Conservation (phyloP, 2,329 filamentous ascomycete species). For the Monilinia polystroma region DNA sequence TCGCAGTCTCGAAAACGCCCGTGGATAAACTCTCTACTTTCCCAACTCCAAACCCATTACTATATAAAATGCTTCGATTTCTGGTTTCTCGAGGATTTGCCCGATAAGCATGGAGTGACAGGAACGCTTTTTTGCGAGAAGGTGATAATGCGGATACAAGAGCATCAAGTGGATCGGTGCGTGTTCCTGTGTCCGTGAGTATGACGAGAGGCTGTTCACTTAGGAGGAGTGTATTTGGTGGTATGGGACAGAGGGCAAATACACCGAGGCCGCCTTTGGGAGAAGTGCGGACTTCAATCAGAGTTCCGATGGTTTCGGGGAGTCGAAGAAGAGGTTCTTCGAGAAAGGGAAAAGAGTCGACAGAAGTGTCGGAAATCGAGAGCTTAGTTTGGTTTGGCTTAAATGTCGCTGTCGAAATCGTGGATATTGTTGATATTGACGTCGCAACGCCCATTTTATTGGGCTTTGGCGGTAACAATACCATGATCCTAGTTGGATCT, state of each 20-base stretch:
- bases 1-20: constrained; percentile 32
- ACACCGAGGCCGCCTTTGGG: constrained; percentile 32
- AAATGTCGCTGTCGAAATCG: background rate
- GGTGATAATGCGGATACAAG: constrained; percentile 28
- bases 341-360: constrained; percentile 6
- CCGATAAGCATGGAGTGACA: constrained; percentile 27
- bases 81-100: constrained; percentile 26
- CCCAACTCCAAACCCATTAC: constrained; percentile 32
- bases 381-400: background rate
- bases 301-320: constrained; percentile 31
- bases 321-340: constrained; percentile 25
- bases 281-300: constrained; percentile 29
- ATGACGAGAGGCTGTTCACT: constrained; percentile 32
- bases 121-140: constrained; percentile 22
- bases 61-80: constrained; percentile 31
- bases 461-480: background rate
- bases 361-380: background rate
- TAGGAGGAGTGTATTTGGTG: constrained; percentile 29
- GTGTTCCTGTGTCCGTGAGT: constrained; percentile 28
- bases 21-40: constrained; percentile 24
- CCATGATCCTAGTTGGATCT: constrained; percentile 18
- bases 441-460: background rate
- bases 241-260: constrained; percentile 31
- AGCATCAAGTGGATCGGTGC: constrained; percentile 27
- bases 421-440: constrained; percentile 5